Evolutionary conservation across 1,284 basidiomycete genomes (phyloP), one percentile per base, ranked within the genome.

Genomic region (Ustilago bromivora): DNA sequence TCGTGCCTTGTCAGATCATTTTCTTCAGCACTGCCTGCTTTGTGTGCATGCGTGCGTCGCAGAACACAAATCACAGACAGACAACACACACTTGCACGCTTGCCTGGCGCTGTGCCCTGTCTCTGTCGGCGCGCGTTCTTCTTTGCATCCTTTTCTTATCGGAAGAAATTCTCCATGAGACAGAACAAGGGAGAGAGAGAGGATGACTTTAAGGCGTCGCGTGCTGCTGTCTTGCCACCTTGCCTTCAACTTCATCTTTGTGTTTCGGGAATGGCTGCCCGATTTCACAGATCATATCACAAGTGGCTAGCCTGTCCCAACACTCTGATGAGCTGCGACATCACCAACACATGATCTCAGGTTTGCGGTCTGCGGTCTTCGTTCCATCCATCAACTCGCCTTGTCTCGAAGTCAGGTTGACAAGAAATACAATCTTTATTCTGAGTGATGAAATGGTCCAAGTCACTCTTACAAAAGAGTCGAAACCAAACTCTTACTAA

Each of bases 401-500:
- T 28, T 28, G 3, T 28, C 23, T 28, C 23, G 3, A 28, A 28
- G 23, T 28, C 23, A 28, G 40, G 43, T 19, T 9, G 7, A 46
- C 6, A 46, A 11, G 7, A 46, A 19, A 4, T 46, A 11, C n/a
- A 46, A 19, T 51, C 49, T 51, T 11, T 40, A 40, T 11, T 40
- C 15, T 40, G 38, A 5, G 4, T 40, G 15, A 49, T 17, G 47
- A 13, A 13, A 13, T 36, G 34, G 34, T 35, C 17, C 17, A 15
- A 28, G 28, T 36, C 23, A 40, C 6, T 41, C 58, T 70, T 76
- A 77, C 64, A 77, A 53, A 10, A 77, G 71, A 6, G 75, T 77
- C 41, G 60, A 64, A 13, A 67, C 61, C 13, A 82, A 57, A 54
- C 81, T 80, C 51, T 62, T 71, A 41, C 76, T 74, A 46, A 85